Base-by-base conservation (phyloP, 164 flowering plant genomes). In the Berberis vulgaris region DNA sequence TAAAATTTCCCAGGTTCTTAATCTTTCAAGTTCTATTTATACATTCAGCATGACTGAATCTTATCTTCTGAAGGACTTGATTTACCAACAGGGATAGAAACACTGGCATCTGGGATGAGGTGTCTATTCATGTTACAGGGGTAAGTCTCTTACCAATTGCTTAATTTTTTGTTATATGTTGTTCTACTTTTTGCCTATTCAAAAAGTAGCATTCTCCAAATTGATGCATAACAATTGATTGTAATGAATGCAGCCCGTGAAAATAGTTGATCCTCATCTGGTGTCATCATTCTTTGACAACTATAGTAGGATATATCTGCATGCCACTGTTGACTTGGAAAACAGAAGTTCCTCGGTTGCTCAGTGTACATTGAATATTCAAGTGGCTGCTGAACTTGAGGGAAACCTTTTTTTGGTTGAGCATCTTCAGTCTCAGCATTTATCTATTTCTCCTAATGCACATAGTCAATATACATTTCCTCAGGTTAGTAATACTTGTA, bases 71-170 rank as follows among this genome's bases (percentile, higher is more conserved):
- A 52, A 52, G 54, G 8, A 7, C n/a, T 55, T 69, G 54, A 43
- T 50, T 43, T 43, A 45, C 49, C 3, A 72, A 60, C 89, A 95
- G 99, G 87, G 99, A 95, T 78, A 79, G 99, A 69, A 95, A 95
- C 79, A 91, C 99, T 62, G 99, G 99, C 74, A 87, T 95, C 64
- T 95, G 99, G 97, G 99, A 95, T 81, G 99, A 95, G 77, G 99
- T 95, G 13, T 87, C 99, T 43, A 65, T 86, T 64, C 76, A 78
- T 74, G 80, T 85, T 57, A 83, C 97, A 2, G 97, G 99, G 85
- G 99, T 91, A 73, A 87, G 97, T 73, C 65, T 1, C 50, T 1
- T 52, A 12, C n/a, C n/a, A 4, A 10, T 52, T 26, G 2, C 54
- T 52, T 52, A 3, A 52, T 52, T 52, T 52, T 4, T 52, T 6